Evolutionary conservation across 2,329 filamentous ascomycete species (phyloP).

Genomic region (Myriosclerotinia duriaeana): DNA sequence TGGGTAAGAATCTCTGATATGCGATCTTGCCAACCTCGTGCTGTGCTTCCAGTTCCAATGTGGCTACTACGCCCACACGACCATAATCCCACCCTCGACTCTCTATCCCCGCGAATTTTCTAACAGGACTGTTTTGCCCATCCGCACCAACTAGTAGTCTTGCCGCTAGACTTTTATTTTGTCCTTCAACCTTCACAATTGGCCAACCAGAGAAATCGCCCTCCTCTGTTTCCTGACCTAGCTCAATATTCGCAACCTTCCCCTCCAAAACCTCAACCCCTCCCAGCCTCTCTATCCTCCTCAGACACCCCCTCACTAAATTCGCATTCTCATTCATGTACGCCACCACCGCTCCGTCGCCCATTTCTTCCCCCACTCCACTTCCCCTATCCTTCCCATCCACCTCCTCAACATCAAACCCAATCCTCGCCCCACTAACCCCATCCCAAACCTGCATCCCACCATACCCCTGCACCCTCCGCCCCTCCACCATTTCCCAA

Average conservation of each 20-base stretch:
- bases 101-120: constrained; percentile 81
- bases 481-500: constrained; percentile 72
- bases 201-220: constrained; percentile 86
- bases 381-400: neutral
- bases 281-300: constrained; percentile 67
- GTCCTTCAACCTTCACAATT: constrained; percentile 67
- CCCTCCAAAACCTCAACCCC: constrained; percentile 70
- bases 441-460: constrained; percentile 99
- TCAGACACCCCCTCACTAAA: constrained; percentile 74
- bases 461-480: constrained; percentile 81
- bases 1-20: constrained; percentile 93
- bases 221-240: constrained; percentile 67
- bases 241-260: constrained; percentile 74
- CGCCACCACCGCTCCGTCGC: constrained; percentile 62
- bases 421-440: constrained; percentile 79
- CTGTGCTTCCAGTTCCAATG: constrained; percentile 68
- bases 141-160: constrained; percentile 89
- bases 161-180: constrained; percentile 66
- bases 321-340: constrained; percentile 98
- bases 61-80: constrained; percentile 87
- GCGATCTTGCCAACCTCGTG: constrained; percentile 65
- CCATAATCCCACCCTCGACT: constrained; percentile 92
- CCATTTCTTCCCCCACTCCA: neutral
- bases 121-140: constrained; percentile 90
- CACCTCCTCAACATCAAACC: constrained; percentile 64